Base-by-base conservation (phyloP, 352 stramenopile species). In the Thraustotheca clavata region DNA sequence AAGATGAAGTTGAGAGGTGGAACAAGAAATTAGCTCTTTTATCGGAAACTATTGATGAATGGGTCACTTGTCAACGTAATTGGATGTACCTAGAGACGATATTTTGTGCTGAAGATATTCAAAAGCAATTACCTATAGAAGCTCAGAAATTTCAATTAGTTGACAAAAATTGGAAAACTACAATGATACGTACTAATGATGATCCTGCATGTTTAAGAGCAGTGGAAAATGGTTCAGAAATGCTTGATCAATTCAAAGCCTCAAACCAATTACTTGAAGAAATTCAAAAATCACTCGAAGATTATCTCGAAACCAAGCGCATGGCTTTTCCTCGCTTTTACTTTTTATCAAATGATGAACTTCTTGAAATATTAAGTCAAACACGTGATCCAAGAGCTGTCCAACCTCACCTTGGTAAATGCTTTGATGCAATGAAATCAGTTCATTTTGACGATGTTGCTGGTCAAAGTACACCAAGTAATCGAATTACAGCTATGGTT, bases 251-350 rank as follows among this genome's bases (percentile, higher is more conserved):
- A 57, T 94, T 96, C 39, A 77, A 83, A 20, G 77, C 86, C 71
- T 88, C 80, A 24, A 96, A 96, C 59, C 73, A 71, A 20, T 71
- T 94, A 12, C 73, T 96, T 1, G 89, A 97, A 69, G 86, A 94
- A 66, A 96, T 97, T 32, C 88, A 96, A 66, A 96, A 96, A 39
- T 94, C 82, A 11, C 69, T 97, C 1, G 88, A 97, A 70, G 86
- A 96, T 59, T 97, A 97, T 54, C 69, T 97, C 0, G 88, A 97
- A 72, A 96, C 87, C 9, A 96, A 97, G 70, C 77, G 89, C 6
- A 95, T 96, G 83, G 84, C 81, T 7, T 96, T 97, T 41, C 89
- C 89, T 11, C 84, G 87, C 8, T 96, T 97, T 41, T 97, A 96
- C 67, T 97, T 97, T 62, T 49, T 97, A 0, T 97, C 89, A 0